Base-by-base conservation (phyloP, 164 flowering plant genomes). In the Vitis amurensis region DNA sequence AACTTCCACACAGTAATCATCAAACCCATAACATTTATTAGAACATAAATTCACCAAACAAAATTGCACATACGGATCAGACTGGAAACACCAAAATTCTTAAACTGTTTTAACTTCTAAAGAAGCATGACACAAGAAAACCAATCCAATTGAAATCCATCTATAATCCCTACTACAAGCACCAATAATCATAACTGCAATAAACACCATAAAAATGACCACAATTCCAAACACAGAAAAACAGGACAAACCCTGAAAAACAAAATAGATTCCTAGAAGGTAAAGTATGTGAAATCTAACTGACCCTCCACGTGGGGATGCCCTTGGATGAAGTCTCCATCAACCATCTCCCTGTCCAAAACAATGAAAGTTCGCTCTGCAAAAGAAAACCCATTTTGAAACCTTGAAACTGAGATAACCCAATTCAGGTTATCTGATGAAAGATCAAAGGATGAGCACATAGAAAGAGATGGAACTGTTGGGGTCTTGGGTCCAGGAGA, bases 341-440 rank as follows among this genome's bases (percentile, higher is more conserved):
- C 70, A 11, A 91, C 70, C 80, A 86, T 15, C 23, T 88, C 82
- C 79, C 88, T 93, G 71, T 91, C 98, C 86, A 93, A 70, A 2
- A 93, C 81, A 71, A 96, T 93, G 68, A 96, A 96, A 64, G 97
- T 93, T 70, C 79, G 78, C 82, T 96, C 99, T 94, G 91, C 80
- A 80, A 76, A 68, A 1, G 66, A 23, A 9, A 60, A 14, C 13
- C 48, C 52, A 55, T 3, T 55, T n/a, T 47, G 53, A n/a, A 64
- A 47, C 13, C 0, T 51, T 61, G 63, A 61, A 77, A 72, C 15
- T 30, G 65, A 50, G 27, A 78, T 13, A 60, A 63, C 59, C 74
- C 70, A 71, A 57, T 52, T 64, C 50, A 67, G 4, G 16, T 17
- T 2, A n/a, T 4, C 9, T 0, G 11, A 44, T 16, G 53, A 67